Base-by-base conservation (phyloP, 148 eudicot genomes). In the Amaranthus cruentus region DNA sequence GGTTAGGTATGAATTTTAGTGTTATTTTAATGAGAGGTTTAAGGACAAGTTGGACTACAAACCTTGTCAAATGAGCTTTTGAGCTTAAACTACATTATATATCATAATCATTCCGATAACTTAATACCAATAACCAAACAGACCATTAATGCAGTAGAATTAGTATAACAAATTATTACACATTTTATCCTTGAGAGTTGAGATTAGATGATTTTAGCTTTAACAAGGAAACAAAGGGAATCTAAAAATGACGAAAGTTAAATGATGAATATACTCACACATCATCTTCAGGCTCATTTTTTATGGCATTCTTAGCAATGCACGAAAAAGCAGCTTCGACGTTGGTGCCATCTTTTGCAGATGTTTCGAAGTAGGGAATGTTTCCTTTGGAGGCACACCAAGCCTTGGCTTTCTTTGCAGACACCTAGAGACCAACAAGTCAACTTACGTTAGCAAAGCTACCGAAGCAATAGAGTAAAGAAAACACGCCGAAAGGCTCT, bases 331-430 rank as follows among this genome's bases (percentile, higher is more conserved):
- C 91, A 69, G 81, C 91, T 73, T 88, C 89, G 58, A 88, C 89
- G 79, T 88, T 86, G 28, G 84, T 62, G 10, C 91, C 89, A 14
- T 84, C 91, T 78, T 88, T 88, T 5, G 91, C 91, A 63, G 91
- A 88, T 53, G 91, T 88, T 76, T 88, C 91, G 58, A 86, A 88
- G 82, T 84, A 88, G 54, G 91, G 91, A 72, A 88, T 86, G 76
- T 84, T 83, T 47, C 91, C 89, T 79, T 88, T 88, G 5, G 91
- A 88, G 46, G 91, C 88, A 77, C 91, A 88, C 91, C 91, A 88
- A 55, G 91, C 87, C 81, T 82, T 78, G 13, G 91, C 91, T 80
- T 88, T 88, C 84, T 88, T 88, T 57, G 84, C 84, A 50, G 91
- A 88, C 52, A 88, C 91, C 91, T 88, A 61, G 28, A 55, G 47